These are phyloP conservation scores for Neopestalotiopsis clavispora DNA, from an alignment of 2,329 filamentous ascomycete genomes.

Conservation along the genomic window DNA sequence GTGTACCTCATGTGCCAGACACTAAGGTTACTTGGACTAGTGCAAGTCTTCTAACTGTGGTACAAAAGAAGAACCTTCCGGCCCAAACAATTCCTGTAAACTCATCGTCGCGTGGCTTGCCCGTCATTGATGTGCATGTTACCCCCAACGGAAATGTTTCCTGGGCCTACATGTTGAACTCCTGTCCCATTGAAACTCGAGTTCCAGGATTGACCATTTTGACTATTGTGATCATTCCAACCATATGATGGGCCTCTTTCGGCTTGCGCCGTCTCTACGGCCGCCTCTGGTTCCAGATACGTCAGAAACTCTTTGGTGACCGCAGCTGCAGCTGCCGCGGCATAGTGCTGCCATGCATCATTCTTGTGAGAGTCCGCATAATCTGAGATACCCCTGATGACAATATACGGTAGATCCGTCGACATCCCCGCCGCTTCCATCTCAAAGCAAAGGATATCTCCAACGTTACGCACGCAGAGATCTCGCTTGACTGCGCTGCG, in stretches of 20 bases:
- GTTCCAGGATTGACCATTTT: background rate
- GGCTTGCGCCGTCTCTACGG: background rate
- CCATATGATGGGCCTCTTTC: background rate
- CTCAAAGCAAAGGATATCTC: slow-evolving; percentile 11
- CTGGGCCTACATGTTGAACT: background rate
- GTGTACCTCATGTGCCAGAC: too few species aligned
- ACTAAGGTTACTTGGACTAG: too few species aligned
- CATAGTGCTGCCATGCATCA: slow-evolving; percentile 8
- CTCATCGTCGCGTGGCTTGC: background rate
- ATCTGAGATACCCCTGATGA: slow-evolving; percentile 13
- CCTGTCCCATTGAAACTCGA: background rate
- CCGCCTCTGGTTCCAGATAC: background rate
- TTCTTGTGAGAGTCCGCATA: slow-evolving; percentile 16
- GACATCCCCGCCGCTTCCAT: background rate
- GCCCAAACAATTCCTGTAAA: too few species aligned
- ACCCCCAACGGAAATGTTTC: background rate
- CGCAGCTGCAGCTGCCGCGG: background rate
- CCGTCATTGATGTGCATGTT: background rate
- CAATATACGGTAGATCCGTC: background rate
- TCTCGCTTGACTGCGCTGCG: background rate
- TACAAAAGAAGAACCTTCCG: too few species aligned
- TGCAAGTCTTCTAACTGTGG: too few species aligned
- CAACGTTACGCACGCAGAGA: background rate
- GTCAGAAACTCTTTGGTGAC: slow-evolving; percentile 7
- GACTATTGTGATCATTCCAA: too few species aligned